Conservation (phyloP, 179 eudicot species). For the Carnegiea gigantea region DNA sequence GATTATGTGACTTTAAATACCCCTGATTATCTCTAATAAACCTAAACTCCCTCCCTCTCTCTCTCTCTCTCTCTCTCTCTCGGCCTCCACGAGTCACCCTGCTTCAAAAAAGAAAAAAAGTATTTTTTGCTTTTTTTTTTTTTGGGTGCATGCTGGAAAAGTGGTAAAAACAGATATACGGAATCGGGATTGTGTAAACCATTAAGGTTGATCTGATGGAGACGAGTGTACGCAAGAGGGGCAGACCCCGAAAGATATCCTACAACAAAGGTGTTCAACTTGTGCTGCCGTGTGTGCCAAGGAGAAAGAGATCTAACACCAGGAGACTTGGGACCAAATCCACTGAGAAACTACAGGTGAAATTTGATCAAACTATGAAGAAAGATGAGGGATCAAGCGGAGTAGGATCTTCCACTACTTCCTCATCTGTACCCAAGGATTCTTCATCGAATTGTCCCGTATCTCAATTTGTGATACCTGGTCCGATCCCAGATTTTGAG, state of each 20-base stretch:
- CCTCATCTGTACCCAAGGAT: not conserved
- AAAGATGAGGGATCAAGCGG: not conserved
- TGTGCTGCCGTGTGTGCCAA: not conserved
- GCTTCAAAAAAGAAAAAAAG: not conserved
- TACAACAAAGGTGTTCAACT: not conserved
- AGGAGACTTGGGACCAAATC: not conserved
- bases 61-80: not conserved
- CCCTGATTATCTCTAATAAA: not conserved
- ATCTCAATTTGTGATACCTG: conserved; percentile 4
- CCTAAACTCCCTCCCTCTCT: not conserved
- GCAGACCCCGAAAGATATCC: not conserved
- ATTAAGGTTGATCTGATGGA: not conserved
- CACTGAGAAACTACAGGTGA: not conserved
- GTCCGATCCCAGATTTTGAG: conserved; percentile 12
- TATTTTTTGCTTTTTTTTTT: not conserved
- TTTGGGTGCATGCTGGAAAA: not conserved
- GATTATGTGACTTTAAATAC: not conserved
- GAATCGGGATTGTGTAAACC: too few species aligned
- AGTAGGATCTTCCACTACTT: not conserved
- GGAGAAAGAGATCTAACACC: not conserved
- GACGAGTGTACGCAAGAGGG: not conserved
- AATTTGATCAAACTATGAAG: not conserved
- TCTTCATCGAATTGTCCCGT: not conserved
- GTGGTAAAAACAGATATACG: not conserved
- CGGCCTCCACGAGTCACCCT: not conserved